A percentile compares a stretch with the other conserved stretches of the same genome.
phyloP scores from a whole-genome alignment of 2,329 filamentous ascomycete genomes.

The Chaetomium olivaceum region DNA sequence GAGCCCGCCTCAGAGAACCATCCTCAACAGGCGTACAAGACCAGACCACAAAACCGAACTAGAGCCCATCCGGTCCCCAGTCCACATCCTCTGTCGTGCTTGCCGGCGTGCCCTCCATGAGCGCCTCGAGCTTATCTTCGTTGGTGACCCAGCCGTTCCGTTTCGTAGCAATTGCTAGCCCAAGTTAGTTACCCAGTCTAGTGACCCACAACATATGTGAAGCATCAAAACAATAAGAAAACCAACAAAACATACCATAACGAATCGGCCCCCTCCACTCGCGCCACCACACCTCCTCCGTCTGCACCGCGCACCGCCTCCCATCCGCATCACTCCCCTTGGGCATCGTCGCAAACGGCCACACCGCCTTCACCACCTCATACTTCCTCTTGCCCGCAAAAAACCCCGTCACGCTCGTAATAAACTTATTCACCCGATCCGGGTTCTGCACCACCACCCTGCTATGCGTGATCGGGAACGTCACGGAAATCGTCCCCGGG shows the following conservation, averaged over 20 bases:
- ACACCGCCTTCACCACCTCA: conserved; percentile 57
- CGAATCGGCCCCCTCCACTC: conserved; percentile 51
- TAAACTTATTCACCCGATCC: conserved; percentile 55
- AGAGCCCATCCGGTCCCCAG: conserved; percentile 44
- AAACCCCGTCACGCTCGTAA: conserved; percentile 53
- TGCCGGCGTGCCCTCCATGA: conserved; percentile 50
- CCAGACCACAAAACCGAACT: not conserved
- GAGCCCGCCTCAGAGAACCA: not conserved
- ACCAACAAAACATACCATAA: conserved; percentile 37
- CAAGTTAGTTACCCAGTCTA: not conserved
- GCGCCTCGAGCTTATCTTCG: conserved; percentile 55
- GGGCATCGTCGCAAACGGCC: conserved; percentile 55
- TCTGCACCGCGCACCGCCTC: conserved; percentile 53
- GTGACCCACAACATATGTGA: not conserved
- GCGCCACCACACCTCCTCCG: conserved; percentile 58
- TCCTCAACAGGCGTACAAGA: not conserved
- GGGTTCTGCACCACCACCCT: conserved; percentile 53
- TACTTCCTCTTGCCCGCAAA: conserved; percentile 57
- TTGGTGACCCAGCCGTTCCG: conserved; percentile 51
- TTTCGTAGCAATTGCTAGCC: conserved; percentile 37
- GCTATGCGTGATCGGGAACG: conserved; percentile 53
- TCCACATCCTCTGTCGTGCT: conserved; percentile 42
- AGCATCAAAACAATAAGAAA: not conserved
- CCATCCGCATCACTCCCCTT: conserved; percentile 45
- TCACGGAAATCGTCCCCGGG: conserved; percentile 50